These are phyloP conservation scores for Cyathus striatus DNA, from an alignment of 768 basidiomycete genomes.

Conservation along the genomic window DNA sequence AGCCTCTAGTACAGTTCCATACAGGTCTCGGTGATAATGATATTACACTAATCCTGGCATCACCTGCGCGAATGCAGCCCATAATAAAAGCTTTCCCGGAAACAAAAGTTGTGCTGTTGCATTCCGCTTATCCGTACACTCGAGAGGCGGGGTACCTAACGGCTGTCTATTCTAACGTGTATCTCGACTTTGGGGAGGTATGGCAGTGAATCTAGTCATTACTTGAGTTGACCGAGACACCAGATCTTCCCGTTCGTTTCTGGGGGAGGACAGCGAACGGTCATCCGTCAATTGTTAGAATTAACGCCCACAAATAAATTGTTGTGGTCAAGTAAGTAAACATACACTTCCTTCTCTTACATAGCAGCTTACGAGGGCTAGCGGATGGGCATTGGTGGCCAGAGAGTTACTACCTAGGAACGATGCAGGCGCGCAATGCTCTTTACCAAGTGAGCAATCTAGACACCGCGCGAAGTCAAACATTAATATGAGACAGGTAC, in stretches of 20 bases:
- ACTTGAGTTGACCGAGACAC: too few species aligned
- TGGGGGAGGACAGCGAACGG: constrained; percentile 51
- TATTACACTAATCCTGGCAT: constrained; percentile 49
- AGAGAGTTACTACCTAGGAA: constrained; percentile 68
- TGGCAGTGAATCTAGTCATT: neutral
- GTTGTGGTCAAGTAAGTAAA: constrained; percentile 70
- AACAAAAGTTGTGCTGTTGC: constrained; percentile 63
- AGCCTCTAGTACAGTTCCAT: constrained; percentile 80
- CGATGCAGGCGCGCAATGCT: constrained; percentile 55
- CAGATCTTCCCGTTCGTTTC: constrained; percentile 67
- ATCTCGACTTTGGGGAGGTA: constrained; percentile 74
- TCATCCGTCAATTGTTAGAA: constrained; percentile 63
- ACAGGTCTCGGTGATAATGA: constrained; percentile 79
- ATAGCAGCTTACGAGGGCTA: constrained; percentile 8
- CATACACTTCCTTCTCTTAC: neutral
- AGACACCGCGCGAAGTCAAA: neutral
- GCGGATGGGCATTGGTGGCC: constrained; percentile 76
- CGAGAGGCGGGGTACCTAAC: constrained; percentile 77
- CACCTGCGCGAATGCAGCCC: constrained; percentile 64
- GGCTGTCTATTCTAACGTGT: constrained; percentile 68
- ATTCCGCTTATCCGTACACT: constrained; percentile 75
- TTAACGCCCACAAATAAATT: constrained; percentile 74
- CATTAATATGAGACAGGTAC: constrained; percentile 56
- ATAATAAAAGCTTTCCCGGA: constrained; percentile 60
- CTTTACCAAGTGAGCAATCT: constrained; percentile 45